phyloP scores from a whole-genome alignment of 2,329 filamentous ascomycete genomes.

The Botrytis fragariae region DNA sequence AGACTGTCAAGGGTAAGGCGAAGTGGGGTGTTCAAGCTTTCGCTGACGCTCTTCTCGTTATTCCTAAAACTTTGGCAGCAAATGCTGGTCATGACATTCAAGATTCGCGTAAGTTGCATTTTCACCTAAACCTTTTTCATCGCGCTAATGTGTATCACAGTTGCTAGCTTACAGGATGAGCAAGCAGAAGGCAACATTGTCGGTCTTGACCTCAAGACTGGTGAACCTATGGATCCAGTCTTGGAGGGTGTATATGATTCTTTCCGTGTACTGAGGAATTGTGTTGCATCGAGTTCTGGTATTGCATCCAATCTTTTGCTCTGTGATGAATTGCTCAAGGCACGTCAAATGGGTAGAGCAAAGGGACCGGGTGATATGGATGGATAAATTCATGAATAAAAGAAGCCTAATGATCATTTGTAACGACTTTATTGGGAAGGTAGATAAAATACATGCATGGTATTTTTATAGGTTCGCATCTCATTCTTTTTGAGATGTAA shows the following conservation, averaged over 20 bases:
- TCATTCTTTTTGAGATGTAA: neutral
- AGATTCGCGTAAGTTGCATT: slow-evolving; percentile 71
- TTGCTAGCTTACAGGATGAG: slow-evolving; percentile 85
- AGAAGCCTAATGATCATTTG: slow-evolving; percentile 15
- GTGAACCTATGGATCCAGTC: slow-evolving; percentile 91
- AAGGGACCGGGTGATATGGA: slow-evolving; percentile 64
- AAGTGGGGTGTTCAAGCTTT: slow-evolving; percentile 96
- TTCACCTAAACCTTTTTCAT: neutral
- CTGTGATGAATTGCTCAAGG: slow-evolving; percentile 96
- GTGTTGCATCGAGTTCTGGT: slow-evolving; percentile 86
- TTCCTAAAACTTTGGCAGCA: slow-evolving; percentile 94
- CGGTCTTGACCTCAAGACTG: slow-evolving; percentile 81
- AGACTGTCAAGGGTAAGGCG: slow-evolving; percentile 94
- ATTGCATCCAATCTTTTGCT: slow-evolving; percentile 94
- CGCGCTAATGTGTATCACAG: slow-evolving; percentile 45
- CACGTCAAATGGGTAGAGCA: slow-evolving; percentile 82
- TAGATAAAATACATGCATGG: neutral
- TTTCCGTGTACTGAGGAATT: slow-evolving; percentile 91
- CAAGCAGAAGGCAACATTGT: slow-evolving; percentile 78
- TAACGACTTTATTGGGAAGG: slow-evolving; percentile 15
- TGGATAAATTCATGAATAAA: slow-evolving; percentile 37
- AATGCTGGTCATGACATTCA: slow-evolving; percentile 97
- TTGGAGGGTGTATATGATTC: slow-evolving; percentile 93
- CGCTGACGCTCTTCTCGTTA: slow-evolving; percentile 88
- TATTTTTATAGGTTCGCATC: slow-evolving; percentile 1